These are phyloP conservation scores for Vanrija pseudolonga DNA, from an alignment of 1,284 basidiomycete species.

Conservation along the genomic window DNA sequence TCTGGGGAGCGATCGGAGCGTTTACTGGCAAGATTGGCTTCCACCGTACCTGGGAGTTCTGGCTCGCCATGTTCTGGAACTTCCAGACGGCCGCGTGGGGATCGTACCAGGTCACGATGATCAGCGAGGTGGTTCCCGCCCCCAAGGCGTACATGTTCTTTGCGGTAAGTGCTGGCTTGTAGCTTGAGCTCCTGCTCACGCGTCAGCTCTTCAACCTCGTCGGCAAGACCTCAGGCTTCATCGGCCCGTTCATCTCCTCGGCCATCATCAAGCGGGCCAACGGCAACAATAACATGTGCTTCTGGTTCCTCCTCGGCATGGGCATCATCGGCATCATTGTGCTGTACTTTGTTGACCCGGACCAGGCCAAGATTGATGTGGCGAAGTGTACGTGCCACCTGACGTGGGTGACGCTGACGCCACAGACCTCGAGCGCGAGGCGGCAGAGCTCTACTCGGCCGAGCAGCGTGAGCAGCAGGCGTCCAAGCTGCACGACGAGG, in stretches of 20 bases:
- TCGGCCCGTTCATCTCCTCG: constrained; percentile 16
- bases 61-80: constrained; percentile 4
- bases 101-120: constrained; percentile 11
- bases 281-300: constrained; percentile 11
- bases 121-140: constrained; percentile 16
- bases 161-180: neutral
- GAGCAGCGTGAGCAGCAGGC: constrained; percentile 2
- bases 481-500: neutral
- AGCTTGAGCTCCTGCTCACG: too few relatives aligned
- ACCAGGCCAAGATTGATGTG: constrained; percentile 16
- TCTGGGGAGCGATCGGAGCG: constrained; percentile 11
- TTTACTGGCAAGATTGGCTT: constrained; percentile 10
- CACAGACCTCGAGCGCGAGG: constrained; percentile 9
- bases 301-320: constrained; percentile 14
- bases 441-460: constrained; percentile 8
- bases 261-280: constrained; percentile 14
- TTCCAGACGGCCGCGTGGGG: constrained; percentile 15
- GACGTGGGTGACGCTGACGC: neutral
- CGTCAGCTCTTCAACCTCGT: neutral
- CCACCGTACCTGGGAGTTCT: neutral
- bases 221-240: neutral
- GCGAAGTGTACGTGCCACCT: constrained; percentile 3
- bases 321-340: constrained; percentile 4
- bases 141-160: constrained; percentile 16
- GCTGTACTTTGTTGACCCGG: constrained; percentile 11